Base-by-base conservation (phyloP, 495 filamentous ascomycete species). In the Podospora fimiseda region DNA sequence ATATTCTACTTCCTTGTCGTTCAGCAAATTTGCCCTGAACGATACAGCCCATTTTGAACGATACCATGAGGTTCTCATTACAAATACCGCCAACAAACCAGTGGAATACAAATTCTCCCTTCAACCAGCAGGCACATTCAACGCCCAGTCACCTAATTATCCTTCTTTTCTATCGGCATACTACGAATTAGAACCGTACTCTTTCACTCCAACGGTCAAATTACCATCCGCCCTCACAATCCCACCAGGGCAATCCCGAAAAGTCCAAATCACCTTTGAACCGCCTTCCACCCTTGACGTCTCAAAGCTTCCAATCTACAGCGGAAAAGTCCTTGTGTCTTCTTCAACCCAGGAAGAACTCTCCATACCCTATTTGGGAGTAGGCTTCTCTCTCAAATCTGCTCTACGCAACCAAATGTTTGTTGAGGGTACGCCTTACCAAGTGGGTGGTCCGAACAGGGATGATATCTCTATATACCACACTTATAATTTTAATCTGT, bases 11-110 rank as follows among this genome's bases (percentile, higher is more conserved):
- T 57, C 62, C 8, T 51, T 77, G 18, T 60, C 59, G 8, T 63
- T 69, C 2, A 62, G 61, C 33, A 71, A 62, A 19, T 68, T 76
- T 38, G 60, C 61, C 15, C 70, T 77, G 50, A 74, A 74, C 49
- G 74, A 77, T 53, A 76, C 71, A 14, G 51, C 58, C 15, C 55
- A 73, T 46, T 61, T 75, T 19, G 61, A 60, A 33, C 50, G 60
- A 0, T 61, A 60, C 36, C 68, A 70, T 51, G 55, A 50, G 1
- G 61, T 76, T 39, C 51, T 57, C 37, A 70, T 78, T 55, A 70
- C 63, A 33, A 79, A 79, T 54, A 64, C 61, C 27, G 74, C 62
- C 11, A 55, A 21, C 20, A 21, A 46, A 3, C 36, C 40, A 0
- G 24, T n/a, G 13, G 30, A 8, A 18, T 46, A 46, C 15, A 0